Evolutionary conservation across 345 rosid species (phyloP), one percentile per base, ranked within the genome.

Genomic region (Barbarea vulgaris): DNA sequence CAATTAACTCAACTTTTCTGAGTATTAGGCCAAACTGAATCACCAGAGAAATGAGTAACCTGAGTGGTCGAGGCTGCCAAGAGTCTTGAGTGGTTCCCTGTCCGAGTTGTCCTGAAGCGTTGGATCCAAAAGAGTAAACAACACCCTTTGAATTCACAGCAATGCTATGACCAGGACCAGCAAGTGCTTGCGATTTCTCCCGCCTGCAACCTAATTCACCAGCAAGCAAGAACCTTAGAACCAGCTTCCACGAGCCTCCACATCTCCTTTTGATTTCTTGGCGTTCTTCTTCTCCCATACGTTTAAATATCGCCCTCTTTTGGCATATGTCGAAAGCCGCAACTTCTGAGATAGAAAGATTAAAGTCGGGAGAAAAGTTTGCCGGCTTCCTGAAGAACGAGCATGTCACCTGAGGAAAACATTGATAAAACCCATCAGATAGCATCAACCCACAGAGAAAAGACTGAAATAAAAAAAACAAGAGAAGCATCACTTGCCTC

Each of bases 81-180:
- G 87, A 89, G 84, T 95, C 97, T 70, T 92, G 88, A 51, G 88
- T 85, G 50, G 82, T 85, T 74, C 97, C 97, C 14, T 85, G 95
- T 44, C 99, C 97, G 30, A 95, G 92, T 78, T 95, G 97, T 78
- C 99, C 99, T 2, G 87, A 86, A 82, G 82, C 79, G 65, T 95
- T 95, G 37, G 84, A 84, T 57, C 99, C 99, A 55, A 95, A 92
- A 6, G 97, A 84, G 80, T 90, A 89, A 54, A 84, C 99, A n/a
- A 48, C 82, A 33, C 97, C 93, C 11, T 78, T 83, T 2, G 93
- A 84, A 6, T 97, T 92, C 76, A 95, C 90, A 12, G 82, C 97
- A 69, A 95, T 86, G 78, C 97, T 92, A 70, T 95, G 99, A 60
- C 99, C 94, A 12, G 99, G 97, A 65, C 99, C 99, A 34, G 97